Conservation (phyloP, 768 basidiomycete genomes). For the Dictyophora rubrovolvata region DNA sequence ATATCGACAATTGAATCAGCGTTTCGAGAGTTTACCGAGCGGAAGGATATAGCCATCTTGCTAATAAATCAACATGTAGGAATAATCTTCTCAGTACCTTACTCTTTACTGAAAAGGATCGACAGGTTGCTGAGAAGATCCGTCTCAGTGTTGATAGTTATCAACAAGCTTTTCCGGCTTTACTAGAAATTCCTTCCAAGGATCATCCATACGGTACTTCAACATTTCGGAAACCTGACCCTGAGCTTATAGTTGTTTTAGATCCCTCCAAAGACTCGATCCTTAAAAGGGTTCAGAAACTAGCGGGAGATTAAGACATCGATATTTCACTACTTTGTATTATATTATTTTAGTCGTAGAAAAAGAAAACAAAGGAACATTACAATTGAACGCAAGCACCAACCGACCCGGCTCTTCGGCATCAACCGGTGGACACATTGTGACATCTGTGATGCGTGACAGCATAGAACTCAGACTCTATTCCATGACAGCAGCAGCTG, state of each 20-base stretch:
- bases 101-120: not conserved
- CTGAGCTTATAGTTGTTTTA: slow-evolving; percentile 23
- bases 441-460: not conserved
- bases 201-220: slow-evolving; percentile 88
- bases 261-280: slow-evolving; percentile 95
- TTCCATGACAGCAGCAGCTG: not conserved
- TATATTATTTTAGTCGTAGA: too few relatives aligned
- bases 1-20: slow-evolving; percentile 81
- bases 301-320: slow-evolving; percentile 69
- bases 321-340: too few relatives aligned
- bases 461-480: not conserved
- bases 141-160: slow-evolving; percentile 91
- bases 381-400: too few relatives aligned
- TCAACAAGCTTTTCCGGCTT: slow-evolving; percentile 89
- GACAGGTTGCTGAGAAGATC: slow-evolving; percentile 93
- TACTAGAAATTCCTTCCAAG: slow-evolving; percentile 96
- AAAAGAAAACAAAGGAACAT: too few relatives aligned
- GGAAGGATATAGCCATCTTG: slow-evolving; percentile 91
- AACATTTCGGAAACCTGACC: not conserved
- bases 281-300: slow-evolving; percentile 91
- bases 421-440: not conserved
- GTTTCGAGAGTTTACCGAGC: slow-evolving; percentile 90
- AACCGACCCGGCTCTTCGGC: not conserved
- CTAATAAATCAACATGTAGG: slow-evolving; percentile 97
- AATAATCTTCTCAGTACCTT: slow-evolving; percentile 7